A percentile compares a stretch with the other conserved stretches of the same genome.
phyloP scores from a whole-genome alignment of 202 grass and related monocot species.

The Setaria italica region DNA sequence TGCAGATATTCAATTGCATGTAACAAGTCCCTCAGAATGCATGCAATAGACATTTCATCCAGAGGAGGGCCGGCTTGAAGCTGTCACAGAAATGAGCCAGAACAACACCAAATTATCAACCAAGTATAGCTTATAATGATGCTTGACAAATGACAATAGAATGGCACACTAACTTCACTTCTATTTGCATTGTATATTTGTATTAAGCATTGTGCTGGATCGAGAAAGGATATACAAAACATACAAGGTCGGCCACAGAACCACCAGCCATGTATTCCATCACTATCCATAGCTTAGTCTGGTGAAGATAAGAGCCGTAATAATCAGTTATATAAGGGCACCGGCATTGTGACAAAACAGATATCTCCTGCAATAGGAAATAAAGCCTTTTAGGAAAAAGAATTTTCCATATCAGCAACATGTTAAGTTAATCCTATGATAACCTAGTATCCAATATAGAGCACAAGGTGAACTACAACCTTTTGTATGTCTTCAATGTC shows the following conservation, averaged over 20 bases:
- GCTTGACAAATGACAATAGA: constrained; percentile 25
- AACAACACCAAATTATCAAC: constrained; percentile 39
- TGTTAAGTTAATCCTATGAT: constrained; percentile 36
- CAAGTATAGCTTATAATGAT: constrained; percentile 38
- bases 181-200: constrained; percentile 21
- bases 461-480: constrained; percentile 54
- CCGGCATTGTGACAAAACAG: constrained; percentile 95
- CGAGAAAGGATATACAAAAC: constrained; percentile 53
- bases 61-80: constrained; percentile 90
- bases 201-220: constrained; percentile 17
- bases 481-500: constrained; percentile 99
- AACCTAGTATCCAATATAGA: constrained; percentile 27
- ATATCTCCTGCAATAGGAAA: constrained; percentile 84
- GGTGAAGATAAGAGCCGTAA: constrained; percentile 97
- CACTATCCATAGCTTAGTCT: constrained; percentile 97
- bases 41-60: constrained; percentile 97
- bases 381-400: constrained; percentile 38
- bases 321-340: constrained; percentile 99
- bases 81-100: constrained; percentile 54
- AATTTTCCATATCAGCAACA: constrained; percentile 11
- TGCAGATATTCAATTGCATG: constrained; percentile 98
- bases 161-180: constrained; percentile 37
- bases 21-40: constrained; percentile 93
- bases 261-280: constrained; percentile 99
- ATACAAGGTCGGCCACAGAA: constrained; percentile 98